A percentile compares a stretch with the other conserved stretches of the same genome.
Conservation (phyloP, 306 rosid genomes). For the Amphicarpaea edgeworthii region DNA sequence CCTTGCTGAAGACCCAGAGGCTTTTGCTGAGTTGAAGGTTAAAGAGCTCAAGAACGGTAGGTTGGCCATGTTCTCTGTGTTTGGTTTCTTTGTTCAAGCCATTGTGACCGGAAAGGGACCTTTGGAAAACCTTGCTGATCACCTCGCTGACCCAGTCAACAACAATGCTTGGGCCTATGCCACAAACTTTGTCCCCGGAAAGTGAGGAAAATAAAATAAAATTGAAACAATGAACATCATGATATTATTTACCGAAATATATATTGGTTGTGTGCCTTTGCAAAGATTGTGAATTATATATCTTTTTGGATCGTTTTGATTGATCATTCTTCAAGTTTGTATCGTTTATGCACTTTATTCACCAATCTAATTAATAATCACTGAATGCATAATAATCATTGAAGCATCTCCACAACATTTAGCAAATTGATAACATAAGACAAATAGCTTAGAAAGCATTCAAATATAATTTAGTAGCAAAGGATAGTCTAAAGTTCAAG, state of each 20-base stretch:
- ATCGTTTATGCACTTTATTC: background rate
- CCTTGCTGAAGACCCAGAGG: slow-evolving; percentile 83
- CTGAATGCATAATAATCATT: background rate
- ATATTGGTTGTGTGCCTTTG: background rate
- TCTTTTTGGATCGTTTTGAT: background rate
- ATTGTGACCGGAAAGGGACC: too few species aligned
- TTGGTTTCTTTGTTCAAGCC: too few species aligned
- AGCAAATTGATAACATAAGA: background rate
- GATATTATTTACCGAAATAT: background rate
- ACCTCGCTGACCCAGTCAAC: too few species aligned
- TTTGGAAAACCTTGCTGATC: too few species aligned
- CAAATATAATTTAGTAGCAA: background rate
- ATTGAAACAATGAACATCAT: background rate
- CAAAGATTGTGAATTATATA: slow-evolving; percentile 1
- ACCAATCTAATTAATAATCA: background rate
- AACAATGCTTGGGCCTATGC: too few species aligned
- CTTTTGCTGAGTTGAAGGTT: slow-evolving; percentile 1
- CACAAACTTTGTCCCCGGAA: too few species aligned
- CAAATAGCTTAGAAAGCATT: background rate
- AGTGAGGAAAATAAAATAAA: background rate
- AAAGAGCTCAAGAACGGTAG: slow-evolving; percentile 66
- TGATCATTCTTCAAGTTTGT: background rate
- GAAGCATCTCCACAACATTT: background rate
- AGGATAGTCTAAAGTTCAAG: background rate
- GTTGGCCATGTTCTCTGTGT: slow-evolving; percentile 74